Conservation (phyloP, 768 basidiomycete species). For the Tulasnella sp. region DNA sequence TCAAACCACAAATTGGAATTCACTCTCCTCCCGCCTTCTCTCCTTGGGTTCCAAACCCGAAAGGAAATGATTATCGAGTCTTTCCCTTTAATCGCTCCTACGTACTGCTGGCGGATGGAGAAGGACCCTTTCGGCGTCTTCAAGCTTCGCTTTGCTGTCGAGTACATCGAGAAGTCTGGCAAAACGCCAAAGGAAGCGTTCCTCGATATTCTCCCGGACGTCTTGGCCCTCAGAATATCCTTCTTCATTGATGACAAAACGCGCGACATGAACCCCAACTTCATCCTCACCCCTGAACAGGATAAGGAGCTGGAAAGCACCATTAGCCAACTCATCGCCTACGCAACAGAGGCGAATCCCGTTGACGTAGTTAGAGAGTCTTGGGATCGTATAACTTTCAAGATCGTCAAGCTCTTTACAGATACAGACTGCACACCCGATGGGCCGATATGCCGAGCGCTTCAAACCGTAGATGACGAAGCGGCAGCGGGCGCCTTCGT, state of each 20-base stretch:
- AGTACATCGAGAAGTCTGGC: conserved; percentile 10
- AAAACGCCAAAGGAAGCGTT: not conserved
- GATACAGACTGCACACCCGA: conserved; percentile 56
- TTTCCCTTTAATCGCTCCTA: conserved; percentile 17
- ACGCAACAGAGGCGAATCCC: conserved; percentile 3
- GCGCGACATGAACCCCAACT: not conserved
- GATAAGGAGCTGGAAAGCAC: not conserved
- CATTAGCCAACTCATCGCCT: not conserved
- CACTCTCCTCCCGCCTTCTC: conserved; percentile 51
- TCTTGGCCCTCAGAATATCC: conserved; percentile 55
- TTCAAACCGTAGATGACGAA: conserved; percentile 37
- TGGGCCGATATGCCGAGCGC: conserved; percentile 43
- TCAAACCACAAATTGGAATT: conserved; percentile 45
- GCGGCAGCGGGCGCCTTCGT: conserved; percentile 42
- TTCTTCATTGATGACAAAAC: conserved; percentile 36
- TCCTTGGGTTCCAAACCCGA: conserved; percentile 68
- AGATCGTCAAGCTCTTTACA: conserved; percentile 53
- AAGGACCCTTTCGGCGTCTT: not conserved
- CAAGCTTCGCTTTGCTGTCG: conserved; percentile 3
- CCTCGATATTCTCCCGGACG: conserved; percentile 45
- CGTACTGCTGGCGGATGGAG: not conserved
- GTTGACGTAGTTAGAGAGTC: conserved; percentile 32
- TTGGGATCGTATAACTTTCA: conserved; percentile 49
- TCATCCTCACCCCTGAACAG: not conserved
- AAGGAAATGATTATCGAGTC: conserved; percentile 55